Evolutionary conservation across 1,139 yeast genomes (phyloP), one percentile per base, ranked within the genome.

Genomic region (Candida sp.): DNA sequence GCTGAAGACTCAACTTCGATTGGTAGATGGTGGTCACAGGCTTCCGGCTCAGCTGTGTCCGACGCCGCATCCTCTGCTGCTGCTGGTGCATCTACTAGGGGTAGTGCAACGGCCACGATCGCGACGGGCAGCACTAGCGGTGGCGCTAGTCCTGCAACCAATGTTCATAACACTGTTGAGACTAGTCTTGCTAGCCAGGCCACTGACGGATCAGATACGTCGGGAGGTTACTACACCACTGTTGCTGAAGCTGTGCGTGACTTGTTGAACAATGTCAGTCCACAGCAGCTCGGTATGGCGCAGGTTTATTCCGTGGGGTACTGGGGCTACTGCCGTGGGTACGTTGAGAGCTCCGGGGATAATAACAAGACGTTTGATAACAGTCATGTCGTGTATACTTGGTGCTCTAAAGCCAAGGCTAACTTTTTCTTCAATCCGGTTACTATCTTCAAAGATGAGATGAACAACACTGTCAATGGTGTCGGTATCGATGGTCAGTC

Each of bases 241-340:
- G 52, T 57, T 7, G 42, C 54, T 5, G 53, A 52, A 9, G 59
- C 59, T 5, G 53, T 55, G 42, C 49, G 54, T 9, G 53, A 53
- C 46, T 31, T 63, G 22, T 51, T 65, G 11, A 46, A 44, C 33
- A 56, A 56, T 42, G 60, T 65, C 12, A 52, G 59, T 5, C 68
- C 68, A 44, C 44, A 55, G 17, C 66, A 65, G 39, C 62, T 83
- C 43, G 90, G 90, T 1, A 68, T 88, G 32, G 72, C 88, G 5
- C 84, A 83, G 46, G 81, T 84, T 28, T 88, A 87, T 63, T 77
- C 85, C 12, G 71, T 87, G 40, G 84, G 91, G 44, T 76, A 80
- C 63, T 88, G 92, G 84, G 93, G 92, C 32, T 88, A 86, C 69
- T 89, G 96, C 67, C 73, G 78, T 58, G 94, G 93, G 26, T 51